Evolutionary conservation across 352 stramenopile genomes (phyloP), one percentile per base, ranked within the genome.

Genomic region (Phytophthora palmivora): DNA sequence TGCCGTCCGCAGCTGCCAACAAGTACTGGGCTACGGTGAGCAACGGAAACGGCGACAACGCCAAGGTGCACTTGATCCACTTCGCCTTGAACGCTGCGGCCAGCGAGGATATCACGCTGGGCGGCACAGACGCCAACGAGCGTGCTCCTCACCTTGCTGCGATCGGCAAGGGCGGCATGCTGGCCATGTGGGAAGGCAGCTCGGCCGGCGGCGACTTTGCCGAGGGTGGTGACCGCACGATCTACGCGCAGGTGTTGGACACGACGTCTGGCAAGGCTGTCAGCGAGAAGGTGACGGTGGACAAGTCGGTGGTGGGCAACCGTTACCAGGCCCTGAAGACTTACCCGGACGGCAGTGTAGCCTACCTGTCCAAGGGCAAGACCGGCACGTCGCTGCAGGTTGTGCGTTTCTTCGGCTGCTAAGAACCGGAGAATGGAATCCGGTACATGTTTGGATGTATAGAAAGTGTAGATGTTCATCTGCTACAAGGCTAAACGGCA

Each of bases 1-100:
- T 85, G 46, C 67, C 67, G 60, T 69, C 79, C 48, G 22, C 37
- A 3, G 36, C 30, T 11, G 46, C 38, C n/a, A 70, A 69, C 16
- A 80, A 80, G 21, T 86, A 88, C 72, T 88, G 76, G 76, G 82
- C 82, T 21, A 83, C 79, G 1, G 76, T 84, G 4, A 86, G 74
- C 69, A 88, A 86, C 47, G 74, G 76, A 22, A 45, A 76, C 15
- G 72, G 73, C 38, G 53, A 72, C 33, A 78, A 83, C 46, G 76
- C 79, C 37, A 76, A 81, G 48, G 74, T 83, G 43, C 74, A 88
- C 41, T 55, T 88, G 21, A 81, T 88, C 60, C 76, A 86, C 60
- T 84, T 88, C 45, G 66, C 66, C 22, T 71, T 82, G 55, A 72
- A 81, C 57, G 70, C 75, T 34, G 63, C 67, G 21, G 51, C 67